Evolutionary conservation across 2,329 filamentous ascomycete species (phyloP).

Genomic region (Thielaviopsis cerberus): DNA sequence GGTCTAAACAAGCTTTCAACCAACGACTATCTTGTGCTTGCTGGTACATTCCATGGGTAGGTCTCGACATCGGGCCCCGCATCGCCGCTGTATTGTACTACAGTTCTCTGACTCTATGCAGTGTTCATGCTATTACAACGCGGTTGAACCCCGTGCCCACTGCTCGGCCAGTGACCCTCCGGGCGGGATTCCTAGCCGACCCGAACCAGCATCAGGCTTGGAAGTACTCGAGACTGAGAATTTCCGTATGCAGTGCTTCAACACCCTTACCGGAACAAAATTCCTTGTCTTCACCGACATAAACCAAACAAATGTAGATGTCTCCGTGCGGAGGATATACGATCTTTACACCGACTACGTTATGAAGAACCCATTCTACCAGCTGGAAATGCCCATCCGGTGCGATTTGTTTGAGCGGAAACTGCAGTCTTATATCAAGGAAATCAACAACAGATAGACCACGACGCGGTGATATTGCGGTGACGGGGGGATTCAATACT

Average conservation of each 20-base stretch:
- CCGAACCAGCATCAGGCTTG: constrained; percentile 54
- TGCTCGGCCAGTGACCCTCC: constrained; percentile 12
- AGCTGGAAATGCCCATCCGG: constrained; percentile 88
- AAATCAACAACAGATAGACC: constrained; percentile 37
- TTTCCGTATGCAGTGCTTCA: constrained; percentile 91
- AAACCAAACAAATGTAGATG: constrained; percentile 70
- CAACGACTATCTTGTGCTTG: constrained; percentile 92
- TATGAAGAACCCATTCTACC: constrained; percentile 99
- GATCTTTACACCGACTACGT: constrained; percentile 93
- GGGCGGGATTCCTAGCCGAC: constrained; percentile 25
- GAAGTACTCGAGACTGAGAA: constrained; percentile 87
- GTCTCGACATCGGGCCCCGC: constrained; percentile 13
- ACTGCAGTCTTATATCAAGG: constrained; percentile 60
- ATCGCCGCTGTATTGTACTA: constrained; percentile 7
- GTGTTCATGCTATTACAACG: constrained; percentile 51
- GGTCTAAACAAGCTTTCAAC: constrained; percentile 73
- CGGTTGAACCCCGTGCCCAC: constrained; percentile 36
- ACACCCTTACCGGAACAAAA: constrained; percentile 82
- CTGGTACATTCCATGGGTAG: constrained; percentile 90
- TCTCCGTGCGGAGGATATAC: constrained; percentile 68
- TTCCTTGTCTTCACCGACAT: constrained; percentile 89
- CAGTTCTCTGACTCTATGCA: constrained; percentile 17
- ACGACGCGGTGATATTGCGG: not conserved
- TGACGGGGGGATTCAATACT: not conserved
- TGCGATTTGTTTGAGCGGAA: constrained; percentile 91